A percentile compares a stretch with the other conserved stretches of the same genome.
phyloP scores from a whole-genome alignment of 2,329 filamentous ascomycete genomes.

The Aureobasidium sp. region DNA sequence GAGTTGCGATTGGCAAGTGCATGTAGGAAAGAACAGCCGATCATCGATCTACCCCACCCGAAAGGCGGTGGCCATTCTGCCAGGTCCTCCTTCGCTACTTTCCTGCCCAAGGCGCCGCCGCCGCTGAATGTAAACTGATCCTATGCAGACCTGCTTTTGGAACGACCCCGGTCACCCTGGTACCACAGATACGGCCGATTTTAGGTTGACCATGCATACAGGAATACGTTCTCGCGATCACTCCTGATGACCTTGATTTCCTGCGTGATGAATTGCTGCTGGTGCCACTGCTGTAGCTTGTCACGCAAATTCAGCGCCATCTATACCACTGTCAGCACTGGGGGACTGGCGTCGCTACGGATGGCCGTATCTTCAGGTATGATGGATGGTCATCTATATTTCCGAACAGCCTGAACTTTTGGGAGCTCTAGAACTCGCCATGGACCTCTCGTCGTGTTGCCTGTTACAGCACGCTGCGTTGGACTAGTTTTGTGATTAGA shows the following conservation, averaged over 20 bases:
- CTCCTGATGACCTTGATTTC: background rate
- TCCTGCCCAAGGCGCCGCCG: background rate
- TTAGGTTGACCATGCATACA: background rate
- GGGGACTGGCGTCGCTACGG: background rate
- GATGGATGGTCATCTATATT: background rate
- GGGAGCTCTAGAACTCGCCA: background rate
- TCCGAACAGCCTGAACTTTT: background rate
- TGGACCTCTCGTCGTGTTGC: background rate
- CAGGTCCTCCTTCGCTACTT: background rate
- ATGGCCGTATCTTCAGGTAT: background rate
- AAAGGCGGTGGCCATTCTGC: background rate
- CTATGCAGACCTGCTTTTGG: background rate
- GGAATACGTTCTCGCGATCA: background rate
- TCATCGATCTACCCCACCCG: background rate
- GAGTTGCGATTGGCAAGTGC: background rate
- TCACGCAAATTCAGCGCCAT: background rate
- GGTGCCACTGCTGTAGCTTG: background rate
- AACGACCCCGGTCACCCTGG: background rate
- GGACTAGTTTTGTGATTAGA: background rate
- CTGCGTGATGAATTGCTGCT: background rate
- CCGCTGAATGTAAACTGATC: background rate
- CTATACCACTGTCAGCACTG: background rate
- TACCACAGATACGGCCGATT: background rate
- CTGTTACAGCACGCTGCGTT: background rate
- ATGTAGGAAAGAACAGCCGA: background rate